These are phyloP conservation scores for Blastomyces silverae DNA, from an alignment of 2,329 filamentous ascomycete species.

Conservation along the genomic window DNA sequence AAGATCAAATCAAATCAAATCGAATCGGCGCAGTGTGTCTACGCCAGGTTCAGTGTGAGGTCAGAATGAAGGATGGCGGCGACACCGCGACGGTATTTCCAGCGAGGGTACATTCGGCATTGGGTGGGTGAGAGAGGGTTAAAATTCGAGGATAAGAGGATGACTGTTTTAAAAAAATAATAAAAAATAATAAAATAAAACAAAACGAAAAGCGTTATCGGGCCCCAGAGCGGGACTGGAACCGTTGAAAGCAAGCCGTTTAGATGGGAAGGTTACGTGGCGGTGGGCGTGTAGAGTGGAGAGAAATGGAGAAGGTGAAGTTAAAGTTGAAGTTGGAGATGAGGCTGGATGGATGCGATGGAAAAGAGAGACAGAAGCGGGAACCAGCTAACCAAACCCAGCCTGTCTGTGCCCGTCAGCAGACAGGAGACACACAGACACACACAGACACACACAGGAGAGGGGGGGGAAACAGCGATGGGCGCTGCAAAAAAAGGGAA, in stretches of 20 bases:
- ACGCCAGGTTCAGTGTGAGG: slow-evolving; percentile 13
- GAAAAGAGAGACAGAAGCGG: too few species aligned
- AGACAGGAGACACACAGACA: too few species aligned
- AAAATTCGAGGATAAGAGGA: background rate
- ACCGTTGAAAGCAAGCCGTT: background rate
- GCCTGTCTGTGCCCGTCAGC: too few species aligned
- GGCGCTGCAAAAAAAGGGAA: too few species aligned
- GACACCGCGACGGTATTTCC: background rate
- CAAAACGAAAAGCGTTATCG: background rate
- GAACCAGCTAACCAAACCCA: too few species aligned
- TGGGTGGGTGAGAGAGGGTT: background rate
- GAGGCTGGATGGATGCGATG: background rate
- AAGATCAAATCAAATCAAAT: too few species aligned
- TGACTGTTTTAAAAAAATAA: too few species aligned
- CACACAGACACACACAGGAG: too few species aligned
- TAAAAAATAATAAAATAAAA: background rate
- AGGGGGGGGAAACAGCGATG: too few species aligned
- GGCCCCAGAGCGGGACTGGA: background rate
- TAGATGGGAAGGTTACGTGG: background rate
- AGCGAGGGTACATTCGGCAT: slow-evolving; percentile 5
- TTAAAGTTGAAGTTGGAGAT: background rate
- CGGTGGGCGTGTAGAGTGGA: background rate
- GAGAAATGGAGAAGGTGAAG: background rate
- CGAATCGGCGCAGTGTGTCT: background rate
- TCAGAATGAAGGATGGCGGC: slow-evolving; percentile 1